Percentiles rank a stretch among this genome's conserved stretches.
phyloP scores from a whole-genome alignment of 257 asterid genomes.

The Cordia subcordata region DNA sequence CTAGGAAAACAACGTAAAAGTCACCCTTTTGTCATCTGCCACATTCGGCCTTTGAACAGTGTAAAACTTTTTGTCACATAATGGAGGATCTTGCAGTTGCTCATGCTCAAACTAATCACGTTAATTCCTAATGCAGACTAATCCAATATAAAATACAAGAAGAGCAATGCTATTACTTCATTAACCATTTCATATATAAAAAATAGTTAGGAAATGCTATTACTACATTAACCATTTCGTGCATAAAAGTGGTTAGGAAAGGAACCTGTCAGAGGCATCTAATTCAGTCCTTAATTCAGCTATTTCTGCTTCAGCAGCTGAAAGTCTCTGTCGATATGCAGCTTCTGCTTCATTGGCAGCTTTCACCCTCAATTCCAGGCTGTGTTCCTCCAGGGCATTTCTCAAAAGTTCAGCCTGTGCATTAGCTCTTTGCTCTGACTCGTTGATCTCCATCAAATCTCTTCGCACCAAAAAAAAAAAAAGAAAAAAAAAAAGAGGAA shows the following conservation, averaged over 20 bases:
- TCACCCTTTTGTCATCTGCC: too few species aligned
- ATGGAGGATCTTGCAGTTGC: too few species aligned
- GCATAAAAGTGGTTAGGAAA: conserved; percentile 19
- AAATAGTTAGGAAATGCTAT: background rate
- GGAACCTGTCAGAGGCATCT: conserved; percentile 83
- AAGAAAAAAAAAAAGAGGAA: too few species aligned
- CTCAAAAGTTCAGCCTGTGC: conserved; percentile 67
- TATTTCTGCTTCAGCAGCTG: conserved; percentile 81
- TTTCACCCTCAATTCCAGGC: conserved; percentile 84
- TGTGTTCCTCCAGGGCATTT: conserved; percentile 80
- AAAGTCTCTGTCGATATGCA: conserved; percentile 88
- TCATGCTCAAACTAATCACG: too few species aligned
- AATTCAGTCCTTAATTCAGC: conserved; percentile 68
- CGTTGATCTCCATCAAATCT: conserved; percentile 64
- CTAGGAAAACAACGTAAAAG: too few species aligned
- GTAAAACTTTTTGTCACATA: too few species aligned
- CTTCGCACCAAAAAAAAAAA: conserved; percentile 26
- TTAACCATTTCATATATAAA: background rate
- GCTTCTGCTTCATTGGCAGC: conserved; percentile 96
- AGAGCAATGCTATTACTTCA: too few species aligned
- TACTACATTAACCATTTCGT: background rate
- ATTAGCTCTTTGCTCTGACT: conserved; percentile 74
- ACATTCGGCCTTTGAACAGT: too few species aligned
- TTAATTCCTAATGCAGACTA: too few species aligned
- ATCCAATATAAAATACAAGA: too few species aligned